Evolutionary conservation across 2,329 filamentous ascomycete genomes (phyloP), one percentile per base, ranked within the genome.

Genomic region (Sporothrix luriei): DNA sequence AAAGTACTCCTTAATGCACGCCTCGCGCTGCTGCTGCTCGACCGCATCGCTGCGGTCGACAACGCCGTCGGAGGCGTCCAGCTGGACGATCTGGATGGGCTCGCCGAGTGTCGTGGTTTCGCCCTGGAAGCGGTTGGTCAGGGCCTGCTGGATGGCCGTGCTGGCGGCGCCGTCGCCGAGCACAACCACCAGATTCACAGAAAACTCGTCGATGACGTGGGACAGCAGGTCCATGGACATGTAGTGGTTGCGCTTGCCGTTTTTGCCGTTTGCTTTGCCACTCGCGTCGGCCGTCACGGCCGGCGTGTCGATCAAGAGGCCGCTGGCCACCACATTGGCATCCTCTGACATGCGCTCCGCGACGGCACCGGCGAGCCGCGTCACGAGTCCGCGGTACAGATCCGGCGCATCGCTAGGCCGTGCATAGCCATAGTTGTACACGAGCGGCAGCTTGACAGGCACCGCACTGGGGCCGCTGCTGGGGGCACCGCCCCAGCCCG

Each of bases 1-100:
- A 82, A 99, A 99, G 79, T 99, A 99, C 75, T 94, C 90, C 74
- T 91, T 90, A 67, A 97, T 93, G 66, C 91, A 87, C 0, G 90
- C 87, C 75, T 96, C 91, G 57, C 91, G 87, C 5, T 87, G 81
- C 19, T 88, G 84, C 75, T 92, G 91, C 84, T 94, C 88, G 78
- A 92, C 96, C 0, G 81, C 77, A 49, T 90, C 87, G 73, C 93
- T 90, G 62, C 92, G 86, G 75, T 92, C 88, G 1, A 92, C 91
- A 49, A 92, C 93, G 29, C 95, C 95, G 48, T 92, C 91, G 0
- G 93, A 96, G 77, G 93, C 93, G 72, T 93, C 88, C 14, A 99
- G 84, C 70, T 89, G 88, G 64, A 98, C 83, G 2, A 98, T 87
- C 4, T 86, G 87, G 69, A 97, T 88, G 0, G 84, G 78, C 73